Evolutionary conservation across 768 basidiomycete species (phyloP), one percentile per base, ranked within the genome.

Genomic region (Rhizopogon rudus): DNA sequence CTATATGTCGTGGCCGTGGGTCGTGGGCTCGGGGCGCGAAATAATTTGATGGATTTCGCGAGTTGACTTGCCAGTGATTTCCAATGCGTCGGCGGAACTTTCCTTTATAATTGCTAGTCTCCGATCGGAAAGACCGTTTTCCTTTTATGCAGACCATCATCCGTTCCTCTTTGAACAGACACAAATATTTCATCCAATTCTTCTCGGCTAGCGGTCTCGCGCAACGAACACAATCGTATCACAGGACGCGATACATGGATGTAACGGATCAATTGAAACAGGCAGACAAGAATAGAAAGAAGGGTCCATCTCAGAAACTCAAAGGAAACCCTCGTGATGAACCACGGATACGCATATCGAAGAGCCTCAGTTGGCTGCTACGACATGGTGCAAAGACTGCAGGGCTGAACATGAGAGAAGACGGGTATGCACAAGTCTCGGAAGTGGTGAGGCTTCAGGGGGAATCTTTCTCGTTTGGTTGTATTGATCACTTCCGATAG

Each of bases 281-380:
- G 48, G 48, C 53, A 35, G 51, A 53, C 42, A 50, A 44, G 35
- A 40, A 44, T 8, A 43, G 40, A 16, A 64, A 44, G 39, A 61
- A 51, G 40, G 61, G 54, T 4, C 61, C 61, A 25, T 60, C 67
- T 14, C 65, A 67, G 2, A 88, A 82, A 64, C 73, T 80, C 39
- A 78, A 84, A 48, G 88, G 88, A 14, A 70, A 77, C 17, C 78
- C 80, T 0, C 75, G 69, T 46, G 91, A 95, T 61, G 73, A 82
- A 3, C 83, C 81, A 0, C 83, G 88, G 48, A 81, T 88, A 6
- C 79, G 83, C 10, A 62, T 90, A 13, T 93, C 91, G 13, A 98
- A 97, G 70, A 90, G 91, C 0, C 72, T 98, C 8, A 88, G 93
- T 0, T 98, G 88, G 81, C 74, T 98, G 25, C 81, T 98, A n/a